Evolutionary conservation across 495 filamentous ascomycete genomes (phyloP), one percentile per base, ranked within the genome.

Genomic region (Aspergillus panamensis): DNA sequence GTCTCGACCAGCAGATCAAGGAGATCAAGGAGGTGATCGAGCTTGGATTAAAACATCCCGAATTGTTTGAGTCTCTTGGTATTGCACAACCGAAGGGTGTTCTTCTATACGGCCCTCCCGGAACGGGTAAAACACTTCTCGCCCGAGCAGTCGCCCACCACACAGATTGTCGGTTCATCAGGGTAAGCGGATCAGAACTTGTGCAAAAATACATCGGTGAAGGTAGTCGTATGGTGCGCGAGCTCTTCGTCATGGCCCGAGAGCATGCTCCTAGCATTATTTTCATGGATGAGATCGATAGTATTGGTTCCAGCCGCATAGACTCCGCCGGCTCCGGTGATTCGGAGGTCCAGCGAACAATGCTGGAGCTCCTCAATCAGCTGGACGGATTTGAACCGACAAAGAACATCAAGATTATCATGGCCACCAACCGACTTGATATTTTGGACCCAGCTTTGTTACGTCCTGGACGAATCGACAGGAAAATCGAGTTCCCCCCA

Each of bases 1-100:
- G 94, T 59, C 80, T 99, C 47, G 95, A 97, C 65, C 95, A 99
- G 69, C 94, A 99, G 68, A 97, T 99, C 78, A 97, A 99, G 80
- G 95, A 99, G 75, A 99, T 99, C 80, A 99, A 99, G 77, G 94
- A 99, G 72, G 94, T 99, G 53, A 97, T 99, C 72, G 94, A 99
- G 77, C 88, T 99, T 32, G 94, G 94, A 53, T 82, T 99, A 56
- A 96, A 97, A 78, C 94, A 99, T 70, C 94, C 94, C 3, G 94
- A 99, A 74, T 82, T 99, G 49, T 99, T 99, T 75, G 94, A 99
- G 78, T 96, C 92, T 25, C 86, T 99, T 57, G 94, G 94, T 59
- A 99, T 99, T 64, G 95, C 95, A 54, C 94, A 97, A 64, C 94
- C 94, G 9, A 97, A 97, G 72, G 94, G 94, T 69, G 94, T 99